Base-by-base conservation (phyloP, 2,329 filamentous ascomycete genomes). In the Trichophyton mentagrophytes region DNA sequence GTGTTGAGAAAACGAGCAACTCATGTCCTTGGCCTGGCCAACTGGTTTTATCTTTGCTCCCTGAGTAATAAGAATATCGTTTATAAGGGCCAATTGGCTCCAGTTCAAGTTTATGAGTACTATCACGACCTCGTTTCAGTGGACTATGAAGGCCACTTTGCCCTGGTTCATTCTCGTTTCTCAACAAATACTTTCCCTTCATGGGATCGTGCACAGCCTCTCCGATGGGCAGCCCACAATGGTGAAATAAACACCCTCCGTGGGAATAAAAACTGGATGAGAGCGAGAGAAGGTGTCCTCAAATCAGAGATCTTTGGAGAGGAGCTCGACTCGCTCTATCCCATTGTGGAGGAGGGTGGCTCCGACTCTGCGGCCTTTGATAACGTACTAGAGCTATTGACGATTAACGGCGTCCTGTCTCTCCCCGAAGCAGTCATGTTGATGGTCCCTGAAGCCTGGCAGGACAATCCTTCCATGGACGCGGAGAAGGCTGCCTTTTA, bases 211-310 rank as follows among this genome's bases (percentile, higher is more conserved):
- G 93, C 92, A 64, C 92, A 97, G 78, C 92, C 92, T 65, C 79
- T 97, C 65, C 85, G 92, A 76, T 97, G 92, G 92, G 91, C 91
- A 66, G 92, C 92, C 69, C 92, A 97, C 80, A 97, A 97, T 74
- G 92, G 92, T 80, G 92, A 97, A 78, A 97, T 97, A 73, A 97
- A 97, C 76, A 97, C 92, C 1, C 79, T 97, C 64, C 88, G 92
- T 72, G 92, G 92, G 64, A 97, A 97, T 80, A 97, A 97, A 82
- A 97, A 97, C 78, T 97, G 92, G 92, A 97, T 97, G 92, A 87
- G 91, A 68, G 92, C 92, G 64, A 86, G 92, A 71, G 92, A 97
- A 78, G 92, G 92, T 75, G 86, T 96, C 65, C 88, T 97, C 82
- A 88, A 90, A 72, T 97, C 92, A 1, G 86, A 91, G 66, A 80